Evolutionary conservation across 73 alveolate genomes (phyloP), one percentile per base, ranked within the genome.

Genomic region (Tetrahymena thermophila): DNA sequence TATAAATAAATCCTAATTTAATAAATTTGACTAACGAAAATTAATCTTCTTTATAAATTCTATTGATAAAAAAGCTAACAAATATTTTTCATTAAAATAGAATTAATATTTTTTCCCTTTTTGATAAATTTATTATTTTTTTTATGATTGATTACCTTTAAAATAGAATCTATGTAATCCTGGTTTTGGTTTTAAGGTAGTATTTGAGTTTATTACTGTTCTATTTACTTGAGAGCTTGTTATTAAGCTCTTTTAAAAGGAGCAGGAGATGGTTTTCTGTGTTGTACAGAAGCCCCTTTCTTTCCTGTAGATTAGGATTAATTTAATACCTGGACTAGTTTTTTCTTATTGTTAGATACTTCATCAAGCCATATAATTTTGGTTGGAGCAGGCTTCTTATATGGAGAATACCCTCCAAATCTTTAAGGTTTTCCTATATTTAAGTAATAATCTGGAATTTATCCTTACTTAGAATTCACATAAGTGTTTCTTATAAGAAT

Each of bases 381-480:
- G 4, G 89, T 71, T 3, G 89, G 89, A 71, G 37, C 89, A 28
- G 89, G 89, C 37, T 71, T 71, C 89, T 71, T 71, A 71, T 71
- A 71, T 28, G 89, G 89, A 19, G 89, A 71, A 71, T 71, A 71
- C 23, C 89, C 89, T 1, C 89, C 89, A n/a, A 71, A 71, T 8
- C 89, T 71, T 71, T 71, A 71, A 8, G 89, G 89, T 11, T 71
- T 71, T 93, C 89, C 84, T 94, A 57, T 94, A 93, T 93, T 96
- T 94, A 44, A 94, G 94, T 85, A 97, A 93, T 94, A 95, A 50
- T 95, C 97, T 19, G 94, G 97, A 56, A 96, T 84, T 31, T 96
- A 96, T 34, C 98, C 97, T 95, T 85, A 94, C 84, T 97, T 89
- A 14, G 98, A 96, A 95, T 97, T 97, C 93, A 94, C 55, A 94